phyloP scores from a whole-genome alignment of 2,329 filamentous ascomycete species.

The Alternaria sp. region DNA sequence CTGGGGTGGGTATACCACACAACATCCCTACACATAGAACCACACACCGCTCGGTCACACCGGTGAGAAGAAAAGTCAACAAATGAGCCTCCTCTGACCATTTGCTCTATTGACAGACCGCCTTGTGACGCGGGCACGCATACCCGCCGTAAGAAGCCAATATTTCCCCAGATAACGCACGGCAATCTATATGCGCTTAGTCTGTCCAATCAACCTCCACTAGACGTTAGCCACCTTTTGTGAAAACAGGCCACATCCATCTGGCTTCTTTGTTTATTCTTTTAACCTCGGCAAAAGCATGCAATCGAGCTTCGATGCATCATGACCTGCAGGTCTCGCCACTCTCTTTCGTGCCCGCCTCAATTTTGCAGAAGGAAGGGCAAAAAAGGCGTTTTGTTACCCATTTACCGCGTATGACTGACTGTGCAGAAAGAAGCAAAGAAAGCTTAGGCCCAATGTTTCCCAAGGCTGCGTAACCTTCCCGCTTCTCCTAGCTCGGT shows the following conservation, averaged over 20 bases:
- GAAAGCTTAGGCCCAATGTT: conserved; percentile 5
- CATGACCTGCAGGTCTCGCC: background rate
- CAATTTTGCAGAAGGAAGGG: background rate
- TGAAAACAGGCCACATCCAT: background rate
- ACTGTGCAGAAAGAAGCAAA: background rate
- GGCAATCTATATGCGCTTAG: conserved; percentile 14
- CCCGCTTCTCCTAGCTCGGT: conserved; percentile 23
- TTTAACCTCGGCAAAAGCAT: background rate
- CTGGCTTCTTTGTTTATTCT: background rate
- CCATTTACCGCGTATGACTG: conserved; percentile 1
- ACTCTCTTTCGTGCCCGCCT: background rate
- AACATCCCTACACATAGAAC: conserved; percentile 13
- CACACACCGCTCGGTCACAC: conserved; percentile 3
- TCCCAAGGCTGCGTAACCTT: conserved; percentile 36
- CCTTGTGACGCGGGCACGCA: conserved; percentile 6
- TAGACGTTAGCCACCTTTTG: background rate
- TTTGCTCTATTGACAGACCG: conserved; percentile 1
- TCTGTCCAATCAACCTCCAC: conserved; percentile 1
- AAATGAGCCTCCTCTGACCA: conserved; percentile 1
- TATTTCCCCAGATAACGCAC: conserved; percentile 12
- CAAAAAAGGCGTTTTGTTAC: background rate
- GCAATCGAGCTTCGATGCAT: background rate
- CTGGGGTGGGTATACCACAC: conserved; percentile 4
- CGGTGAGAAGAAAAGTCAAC: background rate
- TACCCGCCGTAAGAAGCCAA: conserved; percentile 8